phyloP scores from a whole-genome alignment of 2,329 filamentous ascomycete species.

The Ophiostoma angusticollis region DNA sequence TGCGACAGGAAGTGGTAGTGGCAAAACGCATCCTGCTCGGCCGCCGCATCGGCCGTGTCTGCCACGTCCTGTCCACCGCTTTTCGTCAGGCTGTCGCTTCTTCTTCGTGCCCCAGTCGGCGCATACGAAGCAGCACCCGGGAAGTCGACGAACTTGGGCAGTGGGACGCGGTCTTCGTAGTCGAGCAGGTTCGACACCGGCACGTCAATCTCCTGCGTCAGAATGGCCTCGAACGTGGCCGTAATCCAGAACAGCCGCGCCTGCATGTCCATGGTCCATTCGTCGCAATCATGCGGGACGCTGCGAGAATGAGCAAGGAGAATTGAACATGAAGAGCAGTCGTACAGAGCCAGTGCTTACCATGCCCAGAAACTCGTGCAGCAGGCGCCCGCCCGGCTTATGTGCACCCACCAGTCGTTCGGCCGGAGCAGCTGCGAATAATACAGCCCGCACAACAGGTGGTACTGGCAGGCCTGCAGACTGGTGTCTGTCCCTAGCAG shows the following conservation, averaged over 20 bases:
- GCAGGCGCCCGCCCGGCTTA: slow-evolving; percentile 36
- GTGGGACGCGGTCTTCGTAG: slow-evolving; percentile 37
- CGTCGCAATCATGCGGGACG: slow-evolving; percentile 30
- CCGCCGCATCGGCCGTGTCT: too few species aligned
- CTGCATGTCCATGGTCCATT: slow-evolving; percentile 43
- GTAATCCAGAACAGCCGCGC: slow-evolving; percentile 42
- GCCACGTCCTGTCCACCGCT: too few species aligned
- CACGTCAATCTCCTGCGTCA: slow-evolving; percentile 40
- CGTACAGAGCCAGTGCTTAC: slow-evolving; percentile 17
- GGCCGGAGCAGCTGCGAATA: slow-evolving; percentile 39
- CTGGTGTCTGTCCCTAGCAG: slow-evolving; percentile 20
- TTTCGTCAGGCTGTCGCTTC: too few species aligned
- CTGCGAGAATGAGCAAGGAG: neutral
- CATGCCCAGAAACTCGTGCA: slow-evolving; percentile 35
- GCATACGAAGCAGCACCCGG: slow-evolving; percentile 10
- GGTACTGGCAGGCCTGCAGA: slow-evolving; percentile 38
- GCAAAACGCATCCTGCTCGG: slow-evolving; percentile 33
- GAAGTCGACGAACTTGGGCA: slow-evolving; percentile 32
- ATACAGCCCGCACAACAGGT: slow-evolving; percentile 31
- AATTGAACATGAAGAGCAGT: neutral
- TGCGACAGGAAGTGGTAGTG: slow-evolving; percentile 45
- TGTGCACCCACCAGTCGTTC: slow-evolving; percentile 40
- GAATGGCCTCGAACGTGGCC: slow-evolving; percentile 41
- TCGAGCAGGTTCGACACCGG: slow-evolving; percentile 36
- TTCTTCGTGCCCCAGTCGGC: too few species aligned